A percentile compares a stretch with the other conserved stretches of the same genome.
Conservation (phyloP, 176 grass and related monocot species). For the Eragrostis curvula region DNA sequence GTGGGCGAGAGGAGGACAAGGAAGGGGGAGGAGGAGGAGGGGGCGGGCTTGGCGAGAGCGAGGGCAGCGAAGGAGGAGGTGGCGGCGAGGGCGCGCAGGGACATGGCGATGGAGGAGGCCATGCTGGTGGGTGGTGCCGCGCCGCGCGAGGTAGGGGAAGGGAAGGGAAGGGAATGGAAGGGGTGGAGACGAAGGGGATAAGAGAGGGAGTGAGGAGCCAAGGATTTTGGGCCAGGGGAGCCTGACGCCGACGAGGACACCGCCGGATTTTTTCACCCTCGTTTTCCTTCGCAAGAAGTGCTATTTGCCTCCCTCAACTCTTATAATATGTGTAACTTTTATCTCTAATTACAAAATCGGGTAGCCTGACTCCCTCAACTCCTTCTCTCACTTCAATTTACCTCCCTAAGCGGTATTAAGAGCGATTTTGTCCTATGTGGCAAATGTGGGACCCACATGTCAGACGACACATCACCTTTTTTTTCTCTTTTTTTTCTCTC, state of each 20-base stretch:
- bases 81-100: constrained; percentile 45
- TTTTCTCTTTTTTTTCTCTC: too few relatives aligned
- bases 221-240: constrained; percentile 4
- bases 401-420: too few relatives aligned
- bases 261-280: neutral
- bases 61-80: neutral
- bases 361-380: too few relatives aligned
- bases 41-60: constrained; percentile 7
- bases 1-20: constrained; percentile 50
- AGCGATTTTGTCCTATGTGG: too few relatives aligned
- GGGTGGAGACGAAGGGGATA: constrained; percentile 15
- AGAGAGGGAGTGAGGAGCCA: neutral
- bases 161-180: neutral
- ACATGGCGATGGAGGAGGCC: constrained; percentile 43
- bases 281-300: neutral
- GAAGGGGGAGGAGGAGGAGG: neutral
- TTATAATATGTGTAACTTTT: too few relatives aligned
- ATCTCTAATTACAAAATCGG: too few relatives aligned
- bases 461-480: too few relatives aligned
- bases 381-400: too few relatives aligned
- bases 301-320: too few relatives aligned
- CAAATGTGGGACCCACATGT: too few relatives aligned
- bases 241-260: neutral
- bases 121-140: constrained; percentile 15
- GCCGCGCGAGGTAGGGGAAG: neutral